Base-by-base conservation (phyloP, 345 rosid species). In the Moricandia arvensis region DNA sequence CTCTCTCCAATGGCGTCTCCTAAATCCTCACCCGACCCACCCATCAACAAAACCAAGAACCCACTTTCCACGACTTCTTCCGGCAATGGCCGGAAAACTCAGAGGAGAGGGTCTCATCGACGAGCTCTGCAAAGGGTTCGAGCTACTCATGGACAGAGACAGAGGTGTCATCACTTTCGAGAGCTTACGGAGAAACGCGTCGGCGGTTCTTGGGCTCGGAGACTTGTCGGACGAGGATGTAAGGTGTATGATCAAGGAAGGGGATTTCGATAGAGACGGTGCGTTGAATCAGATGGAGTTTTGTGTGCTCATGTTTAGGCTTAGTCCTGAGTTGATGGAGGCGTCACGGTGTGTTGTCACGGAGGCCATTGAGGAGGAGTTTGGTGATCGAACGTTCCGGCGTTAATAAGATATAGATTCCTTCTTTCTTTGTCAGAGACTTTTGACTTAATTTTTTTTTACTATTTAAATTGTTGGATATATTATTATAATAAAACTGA, bases 241-340 rank as follows among this genome's bases (percentile, higher is more conserved):
- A 0, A 75, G 80, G 60, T 77, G 61, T 11, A 89, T 91, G 98
- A 57, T 93, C 60, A 75, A 70, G 63, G 93, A 91, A 83, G 96
- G 97, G 2, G 97, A 89, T 70, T 79, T 84, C 31, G 96, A 91
- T 59, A 80, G 96, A 0, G 96, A 91, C 57, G 93, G 93, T 1
- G 90, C 85, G 7, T 86, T 91, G 55, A 91, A 75, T 71, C 96
- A 90, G 86, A 90, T 88, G 97, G 96, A 91, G 89, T 91, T 91
- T 63, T 91, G 96, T 71, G 96, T 91, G n/a, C 79, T 91, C 75
- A 91, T 91, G 96, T 88, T 91, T 66, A 83, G 96, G 82, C 83
- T 91, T 72, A 89, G 97, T 43, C 96, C 96, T 64, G 90, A 88
- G 8, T 73, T 89, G 82, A 91, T 91, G 97, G 91, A 87, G 45